Base-by-base conservation (phyloP, 164 flowering plant species). In the Piper longum region DNA sequence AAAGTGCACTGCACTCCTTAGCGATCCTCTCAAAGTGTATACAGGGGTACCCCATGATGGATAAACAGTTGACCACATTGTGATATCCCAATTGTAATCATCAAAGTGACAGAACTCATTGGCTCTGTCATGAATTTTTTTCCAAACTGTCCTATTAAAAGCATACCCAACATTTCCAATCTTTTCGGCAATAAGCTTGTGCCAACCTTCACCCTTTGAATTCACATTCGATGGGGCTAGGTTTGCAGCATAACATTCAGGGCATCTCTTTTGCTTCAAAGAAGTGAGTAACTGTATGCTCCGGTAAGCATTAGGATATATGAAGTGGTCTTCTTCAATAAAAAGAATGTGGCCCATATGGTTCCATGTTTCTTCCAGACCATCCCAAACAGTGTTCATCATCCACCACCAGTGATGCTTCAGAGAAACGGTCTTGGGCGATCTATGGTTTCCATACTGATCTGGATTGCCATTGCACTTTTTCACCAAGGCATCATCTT, bases 391-490 rank as follows among this genome's bases (percentile, higher is more conserved):
- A 0, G 93, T 88, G 72, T 89, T 92, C 98, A 92, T 92, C 98
- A 89, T 89, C 98, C 98, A 92, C 98, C 98, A 92, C 98, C 98
- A 92, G 67, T 92, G 98, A 76, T 88, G 98, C 82, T 92, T 92
- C 74, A 92, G 69, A 0, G 96, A 89, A 56, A 88, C 96, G 62
- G 89, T 88, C 78, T 81, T 89, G 4, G 98, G 91, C 16, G 91
- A 85, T 48, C 96, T 70, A 67, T 92, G 90, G 72, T 85, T 86
- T 43, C 96, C 96, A 75, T 86, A 92, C 72, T 92, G 98, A 79
- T 89, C 95, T 1, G 91, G 82, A 68, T 75, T 85, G 48, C 96
- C 98, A 18, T 40, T 59, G 70, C 95, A 89, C 40, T 76, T 63
- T 12, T 72, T 76, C 74, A 65, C 57, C n/a, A 39, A 42, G 0